Conservation (phyloP, 2,329 filamentous ascomycete species). For the Trichophyton simii region DNA sequence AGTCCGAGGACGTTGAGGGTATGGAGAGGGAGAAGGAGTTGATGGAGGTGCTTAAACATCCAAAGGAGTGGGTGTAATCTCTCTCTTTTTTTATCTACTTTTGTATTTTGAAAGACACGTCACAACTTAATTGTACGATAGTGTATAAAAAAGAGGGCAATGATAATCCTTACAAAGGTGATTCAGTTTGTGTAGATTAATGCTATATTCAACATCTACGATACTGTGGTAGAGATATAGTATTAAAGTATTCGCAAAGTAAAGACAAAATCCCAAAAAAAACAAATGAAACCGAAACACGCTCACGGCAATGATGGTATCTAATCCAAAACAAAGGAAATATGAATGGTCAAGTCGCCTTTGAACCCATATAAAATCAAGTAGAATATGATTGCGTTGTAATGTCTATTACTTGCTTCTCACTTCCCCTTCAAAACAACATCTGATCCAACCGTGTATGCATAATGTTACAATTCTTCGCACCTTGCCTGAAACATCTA, state of each 20-base stretch:
- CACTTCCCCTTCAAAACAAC: background rate
- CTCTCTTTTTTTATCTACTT: background rate
- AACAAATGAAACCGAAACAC: background rate
- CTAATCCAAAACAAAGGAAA: constrained; percentile 3
- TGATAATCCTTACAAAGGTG: background rate
- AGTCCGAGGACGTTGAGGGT: constrained; percentile 35
- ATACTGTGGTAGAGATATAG: background rate
- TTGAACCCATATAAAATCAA: background rate
- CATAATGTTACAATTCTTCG: constrained; percentile 2
- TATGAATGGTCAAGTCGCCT: background rate
- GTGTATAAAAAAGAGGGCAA: background rate
- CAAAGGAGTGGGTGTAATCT: constrained; percentile 47
- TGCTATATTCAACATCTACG: background rate
- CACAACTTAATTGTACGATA: background rate
- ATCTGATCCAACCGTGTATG: background rate
- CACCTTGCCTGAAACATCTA: background rate
- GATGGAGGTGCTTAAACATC: constrained; percentile 55
- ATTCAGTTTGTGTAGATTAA: background rate
- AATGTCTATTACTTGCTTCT: background rate
- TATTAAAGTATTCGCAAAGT: background rate
- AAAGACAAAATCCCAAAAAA: background rate
- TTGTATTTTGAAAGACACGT: background rate
- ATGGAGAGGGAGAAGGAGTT: constrained; percentile 56
- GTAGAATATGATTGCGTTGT: background rate
- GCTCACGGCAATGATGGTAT: constrained; percentile 2